A percentile compares a stretch with the other conserved stretches of the same genome.
phyloP scores from a whole-genome alignment of 177 flowering plant species.

The Vitis hybrid region DNA sequence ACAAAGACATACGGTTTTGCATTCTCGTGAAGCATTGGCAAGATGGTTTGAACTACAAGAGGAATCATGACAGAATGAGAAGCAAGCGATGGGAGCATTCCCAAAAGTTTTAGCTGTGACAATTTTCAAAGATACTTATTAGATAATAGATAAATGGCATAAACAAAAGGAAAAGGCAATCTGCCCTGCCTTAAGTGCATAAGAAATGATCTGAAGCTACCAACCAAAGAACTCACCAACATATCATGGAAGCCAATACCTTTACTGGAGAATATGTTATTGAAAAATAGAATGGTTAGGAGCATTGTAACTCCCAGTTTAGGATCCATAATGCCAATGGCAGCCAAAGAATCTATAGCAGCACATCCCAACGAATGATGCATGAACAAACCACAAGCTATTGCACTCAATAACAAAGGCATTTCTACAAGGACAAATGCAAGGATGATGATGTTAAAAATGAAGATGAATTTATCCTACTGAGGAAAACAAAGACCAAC shows the following conservation, averaged over 20 bases:
- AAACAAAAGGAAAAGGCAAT: constrained; percentile 4
- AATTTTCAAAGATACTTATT: constrained; percentile 5
- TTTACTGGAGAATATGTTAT: constrained; percentile 40
- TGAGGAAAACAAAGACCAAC: background rate
- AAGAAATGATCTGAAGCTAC: constrained; percentile 1
- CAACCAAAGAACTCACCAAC: constrained; percentile 46
- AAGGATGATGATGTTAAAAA: constrained; percentile 1
- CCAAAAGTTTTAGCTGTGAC: constrained; percentile 75
- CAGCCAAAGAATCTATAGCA: constrained; percentile 65
- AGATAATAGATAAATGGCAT: background rate
- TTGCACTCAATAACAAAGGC: constrained; percentile 53
- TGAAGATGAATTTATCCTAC: constrained; percentile 3
- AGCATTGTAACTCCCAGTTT: constrained; percentile 64
- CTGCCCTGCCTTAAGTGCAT: background rate
- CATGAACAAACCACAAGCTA: constrained; percentile 54
- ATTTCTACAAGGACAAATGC: constrained; percentile 52
- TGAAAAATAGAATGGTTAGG: constrained; percentile 60
- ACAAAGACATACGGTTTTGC: constrained; percentile 56
- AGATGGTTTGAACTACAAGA: constrained; percentile 68
- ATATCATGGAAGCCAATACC: constrained; percentile 28
- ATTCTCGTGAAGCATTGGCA: constrained; percentile 78
- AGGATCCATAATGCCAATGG: constrained; percentile 59
- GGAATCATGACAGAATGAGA: constrained; percentile 79
- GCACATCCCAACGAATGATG: constrained; percentile 48
- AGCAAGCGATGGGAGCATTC: constrained; percentile 78